Conservation (phyloP, 2,329 filamentous ascomycete genomes). For the Aspergillus puulaauensis region DNA sequence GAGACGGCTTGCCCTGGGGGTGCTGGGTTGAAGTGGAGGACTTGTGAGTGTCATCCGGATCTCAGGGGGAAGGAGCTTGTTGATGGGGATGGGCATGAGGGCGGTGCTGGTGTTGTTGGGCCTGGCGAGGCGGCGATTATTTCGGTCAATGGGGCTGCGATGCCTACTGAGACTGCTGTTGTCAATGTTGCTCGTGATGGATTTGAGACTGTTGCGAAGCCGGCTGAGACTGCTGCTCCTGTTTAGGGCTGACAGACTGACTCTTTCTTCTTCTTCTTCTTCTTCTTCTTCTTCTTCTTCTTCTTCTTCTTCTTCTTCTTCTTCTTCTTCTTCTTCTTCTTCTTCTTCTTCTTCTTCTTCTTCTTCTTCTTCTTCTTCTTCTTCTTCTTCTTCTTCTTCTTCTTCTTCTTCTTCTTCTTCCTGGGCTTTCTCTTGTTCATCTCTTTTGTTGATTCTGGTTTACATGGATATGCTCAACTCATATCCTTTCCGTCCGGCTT, state of each 20-base stretch:
- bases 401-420: too few relatives aligned
- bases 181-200: not conserved
- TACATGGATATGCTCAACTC: too few relatives aligned
- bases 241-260: not conserved
- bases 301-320: too few relatives aligned
- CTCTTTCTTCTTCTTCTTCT: too few relatives aligned
- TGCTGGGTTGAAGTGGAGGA: not conserved
- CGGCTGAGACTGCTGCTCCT: not conserved
- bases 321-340: too few relatives aligned
- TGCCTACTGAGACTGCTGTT: not conserved
- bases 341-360: too few relatives aligned
- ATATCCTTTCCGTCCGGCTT: too few relatives aligned
- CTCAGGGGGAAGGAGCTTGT: not conserved
- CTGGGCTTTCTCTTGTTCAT: too few relatives aligned
- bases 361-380: too few relatives aligned
- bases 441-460: too few relatives aligned
- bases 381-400: too few relatives aligned
- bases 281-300: too few relatives aligned
- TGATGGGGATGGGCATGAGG: not conserved
- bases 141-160: not conserved
- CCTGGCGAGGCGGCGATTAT: not conserved
- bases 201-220: not conserved
- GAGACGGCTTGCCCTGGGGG: not conserved
- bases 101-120: not conserved
- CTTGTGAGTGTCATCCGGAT: slow-evolving; percentile 5